Base-by-base conservation (phyloP, 805 yeast genomes). In the Saccharomycopsis fibuligera region DNA sequence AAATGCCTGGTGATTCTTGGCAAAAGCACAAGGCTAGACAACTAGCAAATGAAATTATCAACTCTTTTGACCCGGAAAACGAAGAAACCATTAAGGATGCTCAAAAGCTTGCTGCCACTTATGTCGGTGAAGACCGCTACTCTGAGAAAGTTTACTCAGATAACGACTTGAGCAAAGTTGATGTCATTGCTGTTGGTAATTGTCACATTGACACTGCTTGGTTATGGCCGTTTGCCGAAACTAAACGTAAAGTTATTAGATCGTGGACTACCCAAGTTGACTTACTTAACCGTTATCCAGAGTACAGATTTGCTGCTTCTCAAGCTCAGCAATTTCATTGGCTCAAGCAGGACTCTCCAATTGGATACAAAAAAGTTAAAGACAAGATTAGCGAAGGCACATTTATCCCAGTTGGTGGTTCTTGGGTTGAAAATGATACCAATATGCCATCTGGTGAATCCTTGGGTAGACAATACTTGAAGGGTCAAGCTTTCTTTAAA, bases 201-300 rank as follows among this genome's bases (percentile, higher is more conserved):
- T 93, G 98, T 63, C 98, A 90, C 64, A 90, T 90, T 57, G 99
- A 91, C 61, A 91, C 98, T 16, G 98, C 98, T 14, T 91, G 99
- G 99, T 72, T 89, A 50, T 91, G 99, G 99, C 98, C 97, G n/a
- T 91, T 84, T 70, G 97, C 96, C 2, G 97, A 93, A 63, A 88
- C 98, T 1, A 83, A 86, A 58, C 77, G 98, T 45, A 91, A 91
- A 62, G 79, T 91, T 48, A 96, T 90, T 2, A 75, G 99, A 56
- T 87, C 96, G 4, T 91, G 98, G 98, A 82, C 96, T 0, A 79
- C 96, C 8, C 99, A 91, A 68, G 69, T 91, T 45, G 82, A 87
- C 47, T 66, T 93, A 42, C 78, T 93, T 60, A 91, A 88, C 47
- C 73, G 79, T 57, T 91, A 88, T 57, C 97, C 98, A 0, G 99